A percentile compares a stretch with the other conserved stretches of the same genome.
Conservation (phyloP, 2,329 filamentous ascomycete genomes). For the Tolypocladium album region DNA sequence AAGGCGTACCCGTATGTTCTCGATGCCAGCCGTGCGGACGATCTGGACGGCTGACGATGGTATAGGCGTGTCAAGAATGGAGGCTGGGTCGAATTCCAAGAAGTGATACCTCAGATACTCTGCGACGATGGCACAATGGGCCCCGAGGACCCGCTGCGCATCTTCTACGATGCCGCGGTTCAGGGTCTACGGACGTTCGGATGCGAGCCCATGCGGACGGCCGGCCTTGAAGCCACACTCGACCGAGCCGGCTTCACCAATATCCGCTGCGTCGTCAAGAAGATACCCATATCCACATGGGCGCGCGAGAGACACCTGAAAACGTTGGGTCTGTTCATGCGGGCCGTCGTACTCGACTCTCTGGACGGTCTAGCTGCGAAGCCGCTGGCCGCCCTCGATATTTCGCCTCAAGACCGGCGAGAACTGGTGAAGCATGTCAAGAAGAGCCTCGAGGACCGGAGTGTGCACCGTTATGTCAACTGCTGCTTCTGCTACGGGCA, state of each 20-base stretch:
- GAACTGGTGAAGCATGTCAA: slow-evolving; percentile 19
- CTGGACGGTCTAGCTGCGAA: slow-evolving; percentile 30
- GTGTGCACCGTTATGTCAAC: slow-evolving; percentile 31
- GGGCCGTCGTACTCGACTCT: slow-evolving; percentile 27
- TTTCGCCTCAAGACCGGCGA: slow-evolving; percentile 21
- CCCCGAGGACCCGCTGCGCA: slow-evolving; percentile 24
- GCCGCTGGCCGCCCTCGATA: slow-evolving; percentile 26
- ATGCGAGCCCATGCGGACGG: slow-evolving; percentile 24
- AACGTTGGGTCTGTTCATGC: slow-evolving; percentile 32
- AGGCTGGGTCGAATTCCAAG: slow-evolving; percentile 42
- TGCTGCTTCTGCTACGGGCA: slow-evolving; percentile 32
- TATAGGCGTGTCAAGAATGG: slow-evolving; percentile 30
- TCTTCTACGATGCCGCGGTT: slow-evolving; percentile 20
- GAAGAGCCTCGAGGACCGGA: slow-evolving; percentile 21
- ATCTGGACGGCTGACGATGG: neutral
- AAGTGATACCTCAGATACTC: slow-evolving; percentile 27
- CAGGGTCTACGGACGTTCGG: slow-evolving; percentile 24
- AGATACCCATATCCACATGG: slow-evolving; percentile 36
- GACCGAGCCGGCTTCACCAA: slow-evolving; percentile 32
- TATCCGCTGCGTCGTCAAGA: slow-evolving; percentile 28
- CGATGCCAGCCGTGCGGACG: neutral
- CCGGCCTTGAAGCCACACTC: slow-evolving; percentile 23
- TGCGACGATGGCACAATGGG: slow-evolving; percentile 35
- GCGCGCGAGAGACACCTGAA: slow-evolving; percentile 27
- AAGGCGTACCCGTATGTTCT: slow-evolving; percentile 21